Evolutionary conservation across 2,329 filamentous ascomycete species (phyloP), one percentile per base, ranked within the genome.

Genomic region (Aureobasidium sp.): DNA sequence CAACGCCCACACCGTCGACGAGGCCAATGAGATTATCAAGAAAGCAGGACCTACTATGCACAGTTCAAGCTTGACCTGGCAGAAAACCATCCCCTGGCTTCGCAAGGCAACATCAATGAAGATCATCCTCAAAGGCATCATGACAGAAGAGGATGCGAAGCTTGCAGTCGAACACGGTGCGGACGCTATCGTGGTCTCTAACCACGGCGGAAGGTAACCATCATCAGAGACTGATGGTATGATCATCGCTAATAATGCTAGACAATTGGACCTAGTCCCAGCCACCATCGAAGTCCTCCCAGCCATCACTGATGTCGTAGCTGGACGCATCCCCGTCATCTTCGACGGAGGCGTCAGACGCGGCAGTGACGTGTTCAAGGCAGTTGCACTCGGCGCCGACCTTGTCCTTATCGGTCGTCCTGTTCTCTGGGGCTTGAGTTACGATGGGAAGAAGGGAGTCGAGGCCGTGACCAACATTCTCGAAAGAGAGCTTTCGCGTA

Each of bases 301-400:
- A 1, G 67, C 70, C 31, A 69, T 69, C 23, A 69, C 65, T 4
- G 63, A 64, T 2, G 69, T 65, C 2, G 69, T 69, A 0, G 54
- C 67, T 1, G 74, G 76, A 27, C 76, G 76, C 71, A 21, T 70
- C 77, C 38, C 81, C 81, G 68, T 87, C 23, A 76, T 86, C 29
- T 79, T 86, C 15, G 85, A 87, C 65, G 78, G 75, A 13, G 80
- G 81, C 0, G 75, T 83, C 43, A 67, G 80, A 46, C 75, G 77
- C 13, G 81, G 79, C 0, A 77, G 74, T 1, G 81, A 84, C 66
- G 73, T 82, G 10, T 77, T 83, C 69, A 83, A 83, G 67, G 80
- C 80, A 1, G 66, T 80, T 1, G 75, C 76, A 2, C 67, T 81
- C 2, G 78, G 77, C 4, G 78, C 77, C 0, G 69, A 77, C 31